A percentile compares a stretch with the other conserved stretches of the same genome.
These are phyloP conservation scores for Nicotiana tabacum DNA, from an alignment of 257 asterid genomes.

Conservation along the genomic window DNA sequence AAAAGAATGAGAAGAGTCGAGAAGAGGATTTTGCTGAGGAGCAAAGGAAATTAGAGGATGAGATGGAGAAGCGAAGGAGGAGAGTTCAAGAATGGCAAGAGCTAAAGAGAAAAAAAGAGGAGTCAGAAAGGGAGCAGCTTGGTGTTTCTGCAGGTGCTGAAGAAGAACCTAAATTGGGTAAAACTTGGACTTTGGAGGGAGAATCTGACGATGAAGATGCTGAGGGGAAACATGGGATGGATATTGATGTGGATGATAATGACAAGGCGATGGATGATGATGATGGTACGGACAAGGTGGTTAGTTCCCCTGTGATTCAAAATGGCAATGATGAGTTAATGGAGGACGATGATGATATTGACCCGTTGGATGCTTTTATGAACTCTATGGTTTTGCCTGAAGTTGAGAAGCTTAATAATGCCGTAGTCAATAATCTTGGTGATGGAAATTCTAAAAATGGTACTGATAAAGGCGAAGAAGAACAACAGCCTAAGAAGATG, in stretches of 20 bases:
- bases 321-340: conserved; percentile 32
- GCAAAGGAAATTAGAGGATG: conserved; percentile 74
- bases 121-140: conserved; percentile 59
- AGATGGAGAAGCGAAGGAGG: conserved; percentile 79
- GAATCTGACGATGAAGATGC: conserved; percentile 91
- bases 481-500: conserved; percentile 14
- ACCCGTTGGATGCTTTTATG: conserved; percentile 89
- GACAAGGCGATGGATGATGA: conserved; percentile 22
- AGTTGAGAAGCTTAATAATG: conserved; percentile 61
- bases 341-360: conserved; percentile 63
- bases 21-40: conserved; percentile 83
- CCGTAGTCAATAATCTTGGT: conserved; percentile 25
- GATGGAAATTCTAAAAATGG: conserved; percentile 33
- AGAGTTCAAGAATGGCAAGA: conserved; percentile 98
- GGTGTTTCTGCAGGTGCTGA: conserved; percentile 44
- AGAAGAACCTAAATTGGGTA: conserved; percentile 60
- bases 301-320: conserved; percentile 32
- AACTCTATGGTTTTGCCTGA: conserved; percentile 83
- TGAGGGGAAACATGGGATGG: conserved; percentile 45
- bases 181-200: conserved; percentile 84
- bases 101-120: conserved; percentile 61
- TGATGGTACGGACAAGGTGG: conserved; percentile 31
- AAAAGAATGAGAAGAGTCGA: conserved; percentile 38
- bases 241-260: conserved; percentile 40
- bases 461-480: conserved; percentile 16